Conservation (phyloP, 192 early-diverging fungal genomes). For the Cladochytrium replicatum region DNA sequence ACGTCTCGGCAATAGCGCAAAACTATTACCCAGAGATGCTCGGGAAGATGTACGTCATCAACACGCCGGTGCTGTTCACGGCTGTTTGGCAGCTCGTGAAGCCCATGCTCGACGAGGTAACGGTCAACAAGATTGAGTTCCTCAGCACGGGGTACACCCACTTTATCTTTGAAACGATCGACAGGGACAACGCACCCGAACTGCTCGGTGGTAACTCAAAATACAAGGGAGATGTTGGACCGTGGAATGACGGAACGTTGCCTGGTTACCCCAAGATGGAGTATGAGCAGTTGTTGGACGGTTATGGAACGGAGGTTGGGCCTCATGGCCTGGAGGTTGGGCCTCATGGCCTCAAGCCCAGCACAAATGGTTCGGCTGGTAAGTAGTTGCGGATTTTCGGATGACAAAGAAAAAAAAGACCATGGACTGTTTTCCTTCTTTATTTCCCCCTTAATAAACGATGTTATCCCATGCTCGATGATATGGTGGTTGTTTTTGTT, state of each 20-base stretch:
- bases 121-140: conserved; percentile 42
- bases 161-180: conserved; percentile 35
- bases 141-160: conserved; percentile 29
- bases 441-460: too few relatives aligned
- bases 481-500: too few relatives aligned
- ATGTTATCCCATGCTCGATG: too few relatives aligned
- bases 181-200: conserved; percentile 27
- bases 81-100: conserved; percentile 27
- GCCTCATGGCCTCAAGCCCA: too few relatives aligned
- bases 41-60: conserved; percentile 47
- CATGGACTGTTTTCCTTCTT: too few relatives aligned
- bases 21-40: conserved; percentile 86
- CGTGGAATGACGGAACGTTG: conserved; percentile 31
- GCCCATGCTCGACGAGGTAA: conserved; percentile 42
- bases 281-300: conserved; percentile 28
- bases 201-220: conserved; percentile 35
- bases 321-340: too few relatives aligned
- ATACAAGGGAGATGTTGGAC: conserved; percentile 28
- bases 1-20: conserved; percentile 69
- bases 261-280: conserved; percentile 20
- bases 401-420: too few relatives aligned
- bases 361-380: too few relatives aligned
- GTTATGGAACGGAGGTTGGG: too few relatives aligned
- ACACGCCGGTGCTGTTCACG: conserved; percentile 72
- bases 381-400: too few relatives aligned